Conservation (phyloP, 257 asterid species). For the Lithospermum erythrorhizon region DNA sequence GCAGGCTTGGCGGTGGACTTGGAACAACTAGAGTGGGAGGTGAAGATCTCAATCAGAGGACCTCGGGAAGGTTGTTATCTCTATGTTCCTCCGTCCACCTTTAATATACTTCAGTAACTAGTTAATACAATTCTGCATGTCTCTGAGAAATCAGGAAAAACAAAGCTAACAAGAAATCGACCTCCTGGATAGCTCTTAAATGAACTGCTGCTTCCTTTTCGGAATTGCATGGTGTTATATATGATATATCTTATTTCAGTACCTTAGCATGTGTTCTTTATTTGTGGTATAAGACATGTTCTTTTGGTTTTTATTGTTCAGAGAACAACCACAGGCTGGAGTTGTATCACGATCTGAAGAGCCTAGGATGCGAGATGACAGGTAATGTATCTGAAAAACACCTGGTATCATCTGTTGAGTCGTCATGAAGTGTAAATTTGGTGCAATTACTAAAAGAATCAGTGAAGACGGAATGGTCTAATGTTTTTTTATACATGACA, state of each 20-base stretch:
- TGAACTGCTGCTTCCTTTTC: neutral
- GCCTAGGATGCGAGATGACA: conserved; percentile 69
- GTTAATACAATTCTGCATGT: neutral
- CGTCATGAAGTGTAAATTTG: neutral
- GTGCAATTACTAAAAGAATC: too few species aligned
- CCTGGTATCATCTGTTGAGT: neutral
- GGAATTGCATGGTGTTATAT: neutral
- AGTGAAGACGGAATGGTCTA: neutral
- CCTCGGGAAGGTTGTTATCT: conserved; percentile 42
- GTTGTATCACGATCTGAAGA: conserved; percentile 85
- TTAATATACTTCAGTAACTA: neutral
- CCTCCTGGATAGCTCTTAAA: neutral
- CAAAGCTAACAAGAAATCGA: neutral
- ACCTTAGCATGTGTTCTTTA: neutral
- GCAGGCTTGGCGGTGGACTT: conserved; percentile 98
- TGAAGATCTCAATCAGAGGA: conserved; percentile 58
- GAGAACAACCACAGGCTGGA: conserved; percentile 74
- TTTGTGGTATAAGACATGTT: neutral
- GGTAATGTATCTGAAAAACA: neutral
- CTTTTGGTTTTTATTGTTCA: conserved; percentile 18
- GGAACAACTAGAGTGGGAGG: conserved; percentile 92
- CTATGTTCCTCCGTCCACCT: neutral
- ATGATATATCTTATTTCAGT: neutral
- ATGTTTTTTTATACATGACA: neutral
- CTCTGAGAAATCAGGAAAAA: neutral